Base-by-base conservation (phyloP, 75 land plant species). In the Pinus tabuliformis region DNA sequence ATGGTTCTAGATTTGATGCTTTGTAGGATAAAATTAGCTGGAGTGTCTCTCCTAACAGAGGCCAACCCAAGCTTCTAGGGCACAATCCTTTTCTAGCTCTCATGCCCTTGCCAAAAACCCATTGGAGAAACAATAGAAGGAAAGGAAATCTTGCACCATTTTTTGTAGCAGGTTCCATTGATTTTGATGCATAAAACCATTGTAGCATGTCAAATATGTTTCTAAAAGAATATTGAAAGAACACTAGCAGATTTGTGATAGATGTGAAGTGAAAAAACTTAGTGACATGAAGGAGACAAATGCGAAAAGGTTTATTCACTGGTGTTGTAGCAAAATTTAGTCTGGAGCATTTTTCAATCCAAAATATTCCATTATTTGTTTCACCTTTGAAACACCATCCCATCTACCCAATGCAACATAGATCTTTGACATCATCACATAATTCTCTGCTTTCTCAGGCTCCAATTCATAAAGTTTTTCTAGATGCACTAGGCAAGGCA, bases 41-140 rank as follows among this genome's bases (percentile, higher is more conserved):
- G 39, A 94, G 84, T 5, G 95, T 95, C 76, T 95, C 98, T 0
- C 98, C 98, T 14, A 95, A 30, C 1, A 95, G 62, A 36, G 98
- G 98, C 36, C 85, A 79, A 8, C 95, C 95, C 57, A 81, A 78
- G 30, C 49, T 83, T 1, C 95, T 92, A 39, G 92, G 91, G 33
- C 92, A 92, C 12, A 49, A 49, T 49, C 54, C 54, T 49, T 49
- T 49, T 49, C 12, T 49, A 49, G 54, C 11, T 11, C 54, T 49
- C 54, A 11, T 49, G 12, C 54, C 54, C 54, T 49, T 45, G 52
- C 52, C 52, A 45, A 45, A 45, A 45, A 45, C 7, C 52, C 52
- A 45, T 45, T 45, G 52, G 9, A 45, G 52, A 45, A 45, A 6
- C 52, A 45, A 9, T 8, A 45, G 1, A 6, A 45, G 52, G 52